Evolutionary conservation across 768 basidiomycete species (phyloP), one percentile per base, ranked within the genome.

Genomic region (Psilocybe cyanescens): DNA sequence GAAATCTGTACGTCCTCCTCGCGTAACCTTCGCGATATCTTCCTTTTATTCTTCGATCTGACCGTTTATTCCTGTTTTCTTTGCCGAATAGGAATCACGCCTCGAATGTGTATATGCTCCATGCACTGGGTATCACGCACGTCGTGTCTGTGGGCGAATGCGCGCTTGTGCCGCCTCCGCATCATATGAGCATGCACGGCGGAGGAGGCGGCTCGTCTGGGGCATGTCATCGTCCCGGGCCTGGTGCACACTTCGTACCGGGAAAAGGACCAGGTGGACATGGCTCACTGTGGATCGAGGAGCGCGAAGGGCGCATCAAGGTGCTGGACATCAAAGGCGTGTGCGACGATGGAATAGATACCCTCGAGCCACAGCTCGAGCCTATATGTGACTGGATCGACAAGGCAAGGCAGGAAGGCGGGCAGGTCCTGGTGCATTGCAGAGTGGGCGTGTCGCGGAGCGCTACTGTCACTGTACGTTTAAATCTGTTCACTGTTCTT

Each of bases 371-470:
- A 5, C 90, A 95, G 74, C 83, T 99, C 33, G 87, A 87, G 61
- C 89, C 90, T 2, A 92, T 97, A 45, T 94, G 94, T 70, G 90
- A 89, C 49, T 98, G 95, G 93, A 98, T 99, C 67, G 94, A 97
- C 68, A 82, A 85, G 54, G 97, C 95, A 46, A 79, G 94, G 44
- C 74, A 78, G 35, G 84, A 88, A 53, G 95, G 96, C 6, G 97
- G 97, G 2, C 91, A 92, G 70, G 90, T 97, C 35, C 81, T 99
- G 55, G 95, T 99, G 7, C 97, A 99, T 75, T 99, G 97, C 74
- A 85, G 95, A n/a, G 97, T 99, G n/a, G 97, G 97, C n/a, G 97
- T 99, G 46, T 93, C 91, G 47, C 79, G 97, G 62, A 94, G 91
- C 70, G 96, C 97, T 30, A 97, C 94, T 33, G 95, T 99, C 62